phyloP scores from a whole-genome alignment of 108 stramenopile genomes.

The Stephanodiscus minutulus region DNA sequence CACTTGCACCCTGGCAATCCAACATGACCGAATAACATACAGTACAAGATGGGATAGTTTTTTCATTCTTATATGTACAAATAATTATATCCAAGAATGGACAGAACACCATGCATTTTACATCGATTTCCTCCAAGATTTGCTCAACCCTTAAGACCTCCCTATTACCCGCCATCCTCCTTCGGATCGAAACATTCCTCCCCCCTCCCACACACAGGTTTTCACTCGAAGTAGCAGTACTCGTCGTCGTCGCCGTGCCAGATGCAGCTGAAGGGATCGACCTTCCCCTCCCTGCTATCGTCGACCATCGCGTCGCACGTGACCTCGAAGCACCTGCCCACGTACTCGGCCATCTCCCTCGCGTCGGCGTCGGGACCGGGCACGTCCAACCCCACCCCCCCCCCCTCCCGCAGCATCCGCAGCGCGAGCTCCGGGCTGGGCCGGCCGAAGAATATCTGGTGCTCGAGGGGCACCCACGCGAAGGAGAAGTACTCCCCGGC shows the following conservation, averaged over 20 bases:
- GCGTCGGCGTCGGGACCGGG: constrained; percentile 60
- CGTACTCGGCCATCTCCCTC: constrained; percentile 58
- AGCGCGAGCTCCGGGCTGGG: constrained; percentile 67
- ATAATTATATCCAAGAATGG: too few species aligned
- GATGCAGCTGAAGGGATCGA: constrained; percentile 68
- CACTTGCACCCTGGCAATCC: too few species aligned
- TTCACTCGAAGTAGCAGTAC: constrained; percentile 79
- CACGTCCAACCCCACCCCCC: constrained; percentile 29
- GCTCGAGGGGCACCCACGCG: constrained; percentile 81
- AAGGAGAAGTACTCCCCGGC: constrained; percentile 78
- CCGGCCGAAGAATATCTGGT: constrained; percentile 82
- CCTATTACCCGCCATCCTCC: neutral
- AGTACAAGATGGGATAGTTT: too few species aligned
- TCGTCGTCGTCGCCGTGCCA: constrained; percentile 67
- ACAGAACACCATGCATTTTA: too few species aligned
- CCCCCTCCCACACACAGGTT: neutral
- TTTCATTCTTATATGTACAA: too few species aligned
- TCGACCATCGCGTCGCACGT: constrained; percentile 65
- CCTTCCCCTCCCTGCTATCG: constrained; percentile 40
- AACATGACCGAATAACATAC: too few species aligned
- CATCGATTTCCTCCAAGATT: too few species aligned
- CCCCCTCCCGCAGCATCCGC: constrained; percentile 64
- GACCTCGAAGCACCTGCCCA: constrained; percentile 58
- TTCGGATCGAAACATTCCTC: neutral
- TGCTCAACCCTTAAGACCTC: too few species aligned